phyloP scores from a whole-genome alignment of 1,284 basidiomycete genomes.

The Schizophyllum amplum region DNA sequence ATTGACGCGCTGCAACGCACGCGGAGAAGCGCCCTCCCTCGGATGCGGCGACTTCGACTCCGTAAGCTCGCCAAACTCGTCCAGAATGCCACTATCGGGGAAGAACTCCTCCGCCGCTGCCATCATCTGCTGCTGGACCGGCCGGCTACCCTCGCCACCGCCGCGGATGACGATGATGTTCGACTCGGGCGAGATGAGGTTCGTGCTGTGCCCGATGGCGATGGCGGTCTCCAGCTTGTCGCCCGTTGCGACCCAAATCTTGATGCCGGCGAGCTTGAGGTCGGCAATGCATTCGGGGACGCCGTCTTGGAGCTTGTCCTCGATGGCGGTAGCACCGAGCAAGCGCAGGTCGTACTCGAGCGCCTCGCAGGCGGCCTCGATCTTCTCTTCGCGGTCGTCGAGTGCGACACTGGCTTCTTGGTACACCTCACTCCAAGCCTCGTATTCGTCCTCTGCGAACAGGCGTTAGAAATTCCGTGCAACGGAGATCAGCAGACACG shows the following conservation, averaged over 20 bases:
- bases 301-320: slow-evolving; percentile 95
- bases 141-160: slow-evolving; percentile 46
- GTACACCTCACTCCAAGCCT: slow-evolving; percentile 75
- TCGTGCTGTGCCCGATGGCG: slow-evolving; percentile 97
- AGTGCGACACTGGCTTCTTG: slow-evolving; percentile 76
- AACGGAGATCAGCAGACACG: slow-evolving; percentile 16
- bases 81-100: slow-evolving; percentile 51
- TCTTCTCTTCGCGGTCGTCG: slow-evolving; percentile 72
- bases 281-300: slow-evolving; percentile 96
- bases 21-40: too few species aligned
- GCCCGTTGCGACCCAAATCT: slow-evolving; percentile 98
- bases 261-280: slow-evolving; percentile 94
- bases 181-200: slow-evolving; percentile 82
- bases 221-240: slow-evolving; percentile 96
- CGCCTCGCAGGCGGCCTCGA: slow-evolving; percentile 75
- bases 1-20: slow-evolving; percentile 55
- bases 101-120: slow-evolving; percentile 90
- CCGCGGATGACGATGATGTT: slow-evolving; percentile 93
- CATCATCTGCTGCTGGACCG: slow-evolving; percentile 80
- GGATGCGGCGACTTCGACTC: slow-evolving; percentile 29
- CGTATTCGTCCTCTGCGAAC: slow-evolving; percentile 64
- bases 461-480: slow-evolving; percentile 9
- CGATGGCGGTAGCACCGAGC: slow-evolving; percentile 95
- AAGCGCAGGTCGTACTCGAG: slow-evolving; percentile 79
- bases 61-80: slow-evolving; percentile 18